Conservation (phyloP, 2,329 filamentous ascomycete genomes). For the Penicillium rolfsii region DNA sequence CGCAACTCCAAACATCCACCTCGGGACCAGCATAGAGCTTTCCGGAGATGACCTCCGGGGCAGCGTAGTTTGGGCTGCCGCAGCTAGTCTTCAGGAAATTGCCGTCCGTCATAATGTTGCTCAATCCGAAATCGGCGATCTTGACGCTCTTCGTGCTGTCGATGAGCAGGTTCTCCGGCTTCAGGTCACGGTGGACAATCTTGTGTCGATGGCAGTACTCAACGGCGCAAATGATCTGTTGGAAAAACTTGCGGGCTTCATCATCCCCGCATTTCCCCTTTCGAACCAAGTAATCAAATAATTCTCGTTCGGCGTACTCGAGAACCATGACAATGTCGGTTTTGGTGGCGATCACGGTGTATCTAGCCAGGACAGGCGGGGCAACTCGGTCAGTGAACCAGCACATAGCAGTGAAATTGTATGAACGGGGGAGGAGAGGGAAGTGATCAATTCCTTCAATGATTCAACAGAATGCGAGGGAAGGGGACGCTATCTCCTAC, state of each 20-base stretch:
- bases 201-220: conserved; percentile 99
- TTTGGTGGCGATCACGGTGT: conserved; percentile 93
- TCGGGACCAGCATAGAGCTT: conserved; percentile 97
- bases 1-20: conserved; percentile 82
- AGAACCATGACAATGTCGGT: conserved; percentile 98
- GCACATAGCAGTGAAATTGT: neutral
- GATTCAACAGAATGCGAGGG: neutral
- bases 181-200: conserved; percentile 96
- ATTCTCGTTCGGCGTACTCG: conserved; percentile 92
- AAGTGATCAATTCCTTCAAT: neutral
- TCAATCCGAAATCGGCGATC: conserved; percentile 97
- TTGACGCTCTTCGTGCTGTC: conserved; percentile 98
- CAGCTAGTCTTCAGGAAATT: conserved; percentile 99
- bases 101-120: conserved; percentile 99
- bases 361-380: conserved; percentile 55
- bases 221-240: conserved; percentile 97
- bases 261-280: conserved; percentile 88
- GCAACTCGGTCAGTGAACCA: conserved; percentile 5
- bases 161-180: conserved; percentile 93
- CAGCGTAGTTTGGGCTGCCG: conserved; percentile 96
- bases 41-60: conserved; percentile 95
- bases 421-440: neutral
- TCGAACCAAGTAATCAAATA: conserved; percentile 98
- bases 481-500: conserved; percentile 55
- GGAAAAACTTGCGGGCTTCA: conserved; percentile 96